Percentiles rank a stretch among this genome's conserved stretches.
phyloP scores from a whole-genome alignment of 164 flowering plant genomes.

The Nymphaea colorata region DNA sequence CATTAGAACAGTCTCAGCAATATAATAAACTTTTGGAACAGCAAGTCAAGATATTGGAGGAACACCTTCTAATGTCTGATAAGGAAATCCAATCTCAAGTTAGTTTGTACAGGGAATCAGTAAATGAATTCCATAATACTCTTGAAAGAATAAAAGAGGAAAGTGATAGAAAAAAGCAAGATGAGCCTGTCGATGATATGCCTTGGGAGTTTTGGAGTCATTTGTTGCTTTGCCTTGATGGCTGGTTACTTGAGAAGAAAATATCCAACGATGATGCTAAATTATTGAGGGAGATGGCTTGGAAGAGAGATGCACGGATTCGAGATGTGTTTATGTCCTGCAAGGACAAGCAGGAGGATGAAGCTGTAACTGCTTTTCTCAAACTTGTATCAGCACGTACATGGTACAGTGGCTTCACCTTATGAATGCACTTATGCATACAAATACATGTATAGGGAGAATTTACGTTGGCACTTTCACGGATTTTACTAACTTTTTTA shows the following conservation, averaged over 20 bases:
- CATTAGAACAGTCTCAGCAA: conserved; percentile 54
- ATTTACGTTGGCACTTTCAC: not conserved
- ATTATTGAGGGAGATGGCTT: conserved; percentile 66
- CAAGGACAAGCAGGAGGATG: conserved; percentile 56
- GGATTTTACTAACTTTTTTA: conserved; percentile 8
- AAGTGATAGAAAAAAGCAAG: conserved; percentile 43
- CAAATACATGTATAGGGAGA: not conserved
- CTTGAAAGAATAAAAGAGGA: conserved; percentile 58
- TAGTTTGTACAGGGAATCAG: conserved; percentile 72
- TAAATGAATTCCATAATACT: conserved; percentile 72
- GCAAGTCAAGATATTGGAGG: conserved; percentile 66
- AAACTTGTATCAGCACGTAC: conserved; percentile 39
- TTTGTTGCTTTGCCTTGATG: conserved; percentile 67
- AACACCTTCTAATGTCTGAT: conserved; percentile 74
- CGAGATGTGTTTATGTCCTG: conserved; percentile 51
- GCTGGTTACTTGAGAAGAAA: conserved; percentile 88
- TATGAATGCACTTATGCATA: not conserved
- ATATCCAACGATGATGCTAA: conserved; percentile 50
- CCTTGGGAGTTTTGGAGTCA: conserved; percentile 95
- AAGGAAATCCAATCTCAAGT: conserved; percentile 69
- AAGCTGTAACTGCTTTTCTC: conserved; percentile 41
- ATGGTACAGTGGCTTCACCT: conserved; percentile 28
- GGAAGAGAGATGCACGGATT: conserved; percentile 68
- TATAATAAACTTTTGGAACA: conserved; percentile 69
- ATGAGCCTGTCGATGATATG: conserved; percentile 64